Percentiles rank a stretch among this genome's conserved stretches.
Evolutionary conservation across 2,329 filamentous ascomycete genomes (phyloP).

Genomic region (Fusarium setosum): DNA sequence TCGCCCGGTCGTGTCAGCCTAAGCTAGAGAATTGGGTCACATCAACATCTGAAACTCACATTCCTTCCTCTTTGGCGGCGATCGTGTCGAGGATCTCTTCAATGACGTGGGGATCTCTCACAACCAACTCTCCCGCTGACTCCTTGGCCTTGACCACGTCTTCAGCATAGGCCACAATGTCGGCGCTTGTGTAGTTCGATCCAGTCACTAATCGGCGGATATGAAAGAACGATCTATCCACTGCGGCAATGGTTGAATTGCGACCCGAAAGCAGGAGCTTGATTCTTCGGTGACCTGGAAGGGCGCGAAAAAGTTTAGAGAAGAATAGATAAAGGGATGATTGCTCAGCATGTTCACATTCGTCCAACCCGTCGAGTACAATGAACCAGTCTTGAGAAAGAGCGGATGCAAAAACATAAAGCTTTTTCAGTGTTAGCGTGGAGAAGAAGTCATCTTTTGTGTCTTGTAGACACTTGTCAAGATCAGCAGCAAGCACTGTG

Average conservation of each 20-base stretch:
- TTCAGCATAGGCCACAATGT: conserved; percentile 8
- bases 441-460: neutral
- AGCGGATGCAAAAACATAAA: neutral
- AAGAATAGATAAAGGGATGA: neutral
- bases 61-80: conserved; percentile 17
- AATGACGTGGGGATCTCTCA: neutral
- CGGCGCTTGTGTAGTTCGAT: neutral
- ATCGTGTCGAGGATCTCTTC: conserved; percentile 1
- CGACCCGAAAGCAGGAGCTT: conserved; percentile 9
- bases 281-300: neutral
- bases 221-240: neutral
- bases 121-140: neutral
- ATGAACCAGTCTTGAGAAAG: neutral
- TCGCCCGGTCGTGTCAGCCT: too few relatives aligned
- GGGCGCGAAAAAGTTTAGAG: neutral
- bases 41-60: conserved; percentile 3
- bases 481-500: neutral
- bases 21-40: neutral
- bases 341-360: conserved; percentile 5
- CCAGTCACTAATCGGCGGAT: conserved; percentile 2
- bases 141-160: conserved; percentile 5
- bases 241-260: neutral
- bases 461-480: neutral
- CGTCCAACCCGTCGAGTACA: conserved; percentile 17
- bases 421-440: neutral